Evolutionary conservation across 225 moss, liverwort and hornwort species (phyloP).

Genomic region (Neckera pumila): DNA sequence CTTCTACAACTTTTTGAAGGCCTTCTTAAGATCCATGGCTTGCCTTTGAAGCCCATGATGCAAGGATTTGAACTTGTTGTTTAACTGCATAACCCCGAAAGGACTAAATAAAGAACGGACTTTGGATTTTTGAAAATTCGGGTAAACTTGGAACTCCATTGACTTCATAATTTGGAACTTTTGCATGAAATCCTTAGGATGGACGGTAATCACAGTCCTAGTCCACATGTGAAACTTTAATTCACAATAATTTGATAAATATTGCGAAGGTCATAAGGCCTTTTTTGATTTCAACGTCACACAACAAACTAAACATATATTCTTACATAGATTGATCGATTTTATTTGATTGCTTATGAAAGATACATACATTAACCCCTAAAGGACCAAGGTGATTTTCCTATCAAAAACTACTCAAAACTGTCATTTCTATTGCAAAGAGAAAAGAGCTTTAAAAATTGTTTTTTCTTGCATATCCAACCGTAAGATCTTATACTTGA

Average conservation of each 20-base stretch:
- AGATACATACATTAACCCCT: too few relatives aligned
- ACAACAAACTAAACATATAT: accelerated
- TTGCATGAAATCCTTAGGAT: not conserved
- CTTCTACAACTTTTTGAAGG: too few relatives aligned
- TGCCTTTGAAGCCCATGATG: not conserved
- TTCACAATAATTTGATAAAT: not conserved
- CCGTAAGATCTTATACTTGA: too few relatives aligned
- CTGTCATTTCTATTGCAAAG: too few relatives aligned
- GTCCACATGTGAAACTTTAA: not conserved
- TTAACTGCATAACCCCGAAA: not conserved
- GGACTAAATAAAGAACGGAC: too few relatives aligned
- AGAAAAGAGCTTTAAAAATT: too few relatives aligned
- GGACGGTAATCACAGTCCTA: not conserved
- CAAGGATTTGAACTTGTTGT: not conserved
- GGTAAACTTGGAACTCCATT: too few relatives aligned
- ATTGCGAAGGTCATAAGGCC: not conserved
- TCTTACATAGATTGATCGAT: not conserved
- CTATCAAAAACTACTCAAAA: too few relatives aligned
- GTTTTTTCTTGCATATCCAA: too few relatives aligned
- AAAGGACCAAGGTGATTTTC: too few relatives aligned
- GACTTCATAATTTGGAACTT: not conserved
- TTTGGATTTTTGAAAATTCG: not conserved
- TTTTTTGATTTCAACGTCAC: not conserved
- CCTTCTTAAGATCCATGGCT: not conserved
- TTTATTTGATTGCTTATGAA: not conserved